Base-by-base conservation (phyloP, 176 grass and related monocot species). In the Cocos nucifera region DNA sequence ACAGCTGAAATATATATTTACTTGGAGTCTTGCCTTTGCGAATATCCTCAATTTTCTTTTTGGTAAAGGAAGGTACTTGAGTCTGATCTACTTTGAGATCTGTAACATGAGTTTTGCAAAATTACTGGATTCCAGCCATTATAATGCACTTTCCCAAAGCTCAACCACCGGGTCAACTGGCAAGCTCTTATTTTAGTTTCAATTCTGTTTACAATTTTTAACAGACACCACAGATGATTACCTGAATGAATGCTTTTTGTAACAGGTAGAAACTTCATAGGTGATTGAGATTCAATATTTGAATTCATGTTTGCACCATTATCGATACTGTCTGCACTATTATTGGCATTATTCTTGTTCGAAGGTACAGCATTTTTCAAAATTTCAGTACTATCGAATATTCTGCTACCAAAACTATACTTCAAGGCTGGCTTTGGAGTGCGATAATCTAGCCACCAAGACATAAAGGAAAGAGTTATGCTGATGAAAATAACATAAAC, bases 341-440 rank as follows among this genome's bases (percentile, higher is more conserved):
- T 29, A 49, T 5, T 22, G 27, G 9, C 21, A 57, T 14, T 51
- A 76, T 21, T 53, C 18, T 72, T 49, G 62, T 63, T 50, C 55
- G 55, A 35, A 54, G 70, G 69, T 25, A 61, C 62, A 67, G 6
- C 23, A 66, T 27, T 51, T 61, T 74, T 19, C 51, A 65, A 73
- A 55, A 18, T 54, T 67, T 87, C 19, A 7, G 49, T 66, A 69
- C 17, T 19, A 55, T 25, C 30, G 0, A 51, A 62, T 39, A 65
- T 61, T 72, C 51, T 72, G 12, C 44, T 50, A 66, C 21, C 52
- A 21, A 12, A 56, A 15, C 17, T 72, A 77, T 48, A 78, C 26
- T 62, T 15, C 15, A 56, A 79, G 71, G 54, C 59, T 56, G 90
- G 86, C 79, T 90, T 87, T 55, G 83, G 86, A 65, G 90, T 82